phyloP scores from a whole-genome alignment of 257 asterid species.

The Solanum lycopersicoides region DNA sequence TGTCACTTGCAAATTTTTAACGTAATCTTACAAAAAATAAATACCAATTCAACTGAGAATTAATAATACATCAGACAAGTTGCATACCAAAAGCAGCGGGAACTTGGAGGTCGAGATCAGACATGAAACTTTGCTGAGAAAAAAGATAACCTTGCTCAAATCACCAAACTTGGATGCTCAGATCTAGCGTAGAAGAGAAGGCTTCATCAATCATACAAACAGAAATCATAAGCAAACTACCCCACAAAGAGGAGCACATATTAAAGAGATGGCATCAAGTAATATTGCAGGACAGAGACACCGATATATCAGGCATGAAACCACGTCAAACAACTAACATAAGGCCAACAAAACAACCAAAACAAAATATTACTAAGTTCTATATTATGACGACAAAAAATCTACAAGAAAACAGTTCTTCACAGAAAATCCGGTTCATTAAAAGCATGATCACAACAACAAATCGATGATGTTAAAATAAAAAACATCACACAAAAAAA shows the following conservation, averaged over 20 bases:
- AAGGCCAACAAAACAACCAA: not conserved
- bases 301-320: not conserved
- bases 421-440: not conserved
- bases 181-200: conserved; percentile 16
- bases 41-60: not conserved
- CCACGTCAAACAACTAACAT: not conserved
- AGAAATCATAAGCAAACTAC: not conserved
- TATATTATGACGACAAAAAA: not conserved
- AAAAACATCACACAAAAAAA: not conserved
- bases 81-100: conserved; percentile 44
- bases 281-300: not conserved
- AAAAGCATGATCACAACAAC: not conserved
- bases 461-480: not conserved
- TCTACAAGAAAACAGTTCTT: not conserved
- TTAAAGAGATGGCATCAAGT: not conserved
- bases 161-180: conserved; percentile 15
- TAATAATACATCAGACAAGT: not conserved
- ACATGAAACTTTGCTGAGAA: conserved; percentile 45
- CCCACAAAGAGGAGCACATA: not conserved
- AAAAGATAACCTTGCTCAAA: conserved; percentile 6
- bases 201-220: not conserved
- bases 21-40: not conserved
- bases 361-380: not conserved
- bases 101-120: conserved; percentile 50
- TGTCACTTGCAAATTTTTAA: not conserved